Conservation (phyloP, 148 eudicot species). For the Drosera capensis region DNA sequence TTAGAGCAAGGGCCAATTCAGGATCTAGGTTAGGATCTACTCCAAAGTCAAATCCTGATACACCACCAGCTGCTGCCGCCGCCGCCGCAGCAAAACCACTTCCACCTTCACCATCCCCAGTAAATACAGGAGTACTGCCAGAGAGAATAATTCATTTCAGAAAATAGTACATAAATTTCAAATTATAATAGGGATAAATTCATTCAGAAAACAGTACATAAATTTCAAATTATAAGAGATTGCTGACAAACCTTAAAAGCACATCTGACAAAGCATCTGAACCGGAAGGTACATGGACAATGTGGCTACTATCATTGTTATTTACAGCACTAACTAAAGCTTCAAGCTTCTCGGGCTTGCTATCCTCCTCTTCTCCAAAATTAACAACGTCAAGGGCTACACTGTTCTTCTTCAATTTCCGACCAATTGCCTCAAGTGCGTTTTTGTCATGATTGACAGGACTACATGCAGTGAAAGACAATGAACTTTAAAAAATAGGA, state of each 20-base stretch:
- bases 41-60: conserved; percentile 86
- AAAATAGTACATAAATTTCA: no score
- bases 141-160: not conserved
- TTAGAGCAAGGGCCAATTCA: conserved; percentile 90
- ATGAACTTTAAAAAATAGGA: not conserved
- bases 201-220: conserved; percentile 3
- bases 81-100: conserved; percentile 94
- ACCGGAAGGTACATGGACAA: conserved; percentile 84
- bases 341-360: conserved; percentile 79
- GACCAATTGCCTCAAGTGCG: conserved; percentile 77
- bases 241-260: conserved; percentile 88
- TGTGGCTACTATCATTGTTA: conserved; percentile 87
- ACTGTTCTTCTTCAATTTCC: conserved; percentile 84
- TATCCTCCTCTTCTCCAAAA: conserved; percentile 93
- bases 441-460: conserved; percentile 89
- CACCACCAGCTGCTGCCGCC: conserved; percentile 89
- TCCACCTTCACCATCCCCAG: conserved; percentile 95
- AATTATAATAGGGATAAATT: no score
- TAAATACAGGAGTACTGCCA: conserved; percentile 81
- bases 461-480: conserved; percentile 17
- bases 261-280: conserved; percentile 76
- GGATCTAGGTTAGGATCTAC: conserved; percentile 98
- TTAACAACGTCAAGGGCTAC: conserved; percentile 93
- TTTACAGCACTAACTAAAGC: conserved; percentile 81
- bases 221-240: no score